Base-by-base conservation (phyloP, 2,329 filamentous ascomycete genomes). In the Graphiopsis chlorocephala region DNA sequence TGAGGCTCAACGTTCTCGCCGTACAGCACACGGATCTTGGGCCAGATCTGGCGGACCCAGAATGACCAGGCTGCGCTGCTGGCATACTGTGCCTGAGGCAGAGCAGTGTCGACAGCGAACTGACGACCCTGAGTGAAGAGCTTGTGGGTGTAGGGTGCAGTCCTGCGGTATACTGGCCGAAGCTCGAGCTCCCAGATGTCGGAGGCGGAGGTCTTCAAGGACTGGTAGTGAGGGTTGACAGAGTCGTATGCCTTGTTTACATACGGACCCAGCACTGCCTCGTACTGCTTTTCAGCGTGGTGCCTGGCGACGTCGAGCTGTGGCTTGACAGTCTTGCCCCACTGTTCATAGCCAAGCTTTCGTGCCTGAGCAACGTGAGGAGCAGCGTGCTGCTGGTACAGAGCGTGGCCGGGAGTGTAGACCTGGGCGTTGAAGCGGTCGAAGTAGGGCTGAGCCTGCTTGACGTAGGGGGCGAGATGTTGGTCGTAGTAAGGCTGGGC, bases 1-100 rank as follows among this genome's bases (percentile, higher is more conserved):
- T 99, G 96, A 15, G 96, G 96, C 79, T 98, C 93, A 3, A 99
- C 93, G 71, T 96, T 97, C 73, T 97, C 89, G 12, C 89, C 86
- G 73, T 98, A 98, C 5, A 97, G 80, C 15, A 90, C 84, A 28
- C 90, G 87, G 12, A 97, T 68, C 68, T 90, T 89, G 1, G 94
- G 94, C 89, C 91, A 95, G 17, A 98, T 81, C 1, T 88, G 89
- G 55, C 86, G 86, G 65, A 92, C 86, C 35, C 96, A 79, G 73
- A 97, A 94, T 14, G 84, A 79, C 65, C 87, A 86, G 0, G 86
- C 85, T 65, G 87, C 87, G 64, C 87, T 87, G 84, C 90, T 92
- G 3, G 86, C 86, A 82, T 87, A 91, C 64, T 86, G 84, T 6
- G 86, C 84, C 55, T 90, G 87, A 1, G 94, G 94, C 61, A 96